phyloP scores from a whole-genome alignment of 805 yeast genomes.

The Yarrowia deformans region DNA sequence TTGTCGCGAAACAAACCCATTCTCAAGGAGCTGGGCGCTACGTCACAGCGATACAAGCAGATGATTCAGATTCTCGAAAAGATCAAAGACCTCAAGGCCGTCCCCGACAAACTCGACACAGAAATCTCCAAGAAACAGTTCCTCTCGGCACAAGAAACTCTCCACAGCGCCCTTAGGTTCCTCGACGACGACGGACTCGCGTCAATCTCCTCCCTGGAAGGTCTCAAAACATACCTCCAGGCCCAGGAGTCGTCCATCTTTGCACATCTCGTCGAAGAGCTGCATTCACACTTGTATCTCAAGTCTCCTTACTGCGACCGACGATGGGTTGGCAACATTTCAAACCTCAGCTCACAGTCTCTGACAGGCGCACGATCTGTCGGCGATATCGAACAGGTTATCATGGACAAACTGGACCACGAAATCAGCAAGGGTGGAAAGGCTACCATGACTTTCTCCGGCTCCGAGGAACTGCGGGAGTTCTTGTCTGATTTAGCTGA shows the following conservation, averaged over 20 bases:
- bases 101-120: slow-evolving; percentile 70
- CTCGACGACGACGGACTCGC: slow-evolving; percentile 49
- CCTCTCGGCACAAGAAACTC: slow-evolving; percentile 65
- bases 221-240: slow-evolving; percentile 47
- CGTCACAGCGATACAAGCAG: slow-evolving; percentile 67
- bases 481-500: slow-evolving; percentile 42
- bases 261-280: slow-evolving; percentile 77
- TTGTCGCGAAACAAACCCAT: slow-evolving; percentile 62
- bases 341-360: slow-evolving; percentile 40
- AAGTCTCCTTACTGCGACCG: slow-evolving; percentile 53
- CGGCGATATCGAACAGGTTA: slow-evolving; percentile 43
- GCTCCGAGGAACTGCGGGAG: slow-evolving; percentile 44
- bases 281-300: slow-evolving; percentile 71
- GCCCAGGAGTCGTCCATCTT: slow-evolving; percentile 59
- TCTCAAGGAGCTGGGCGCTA: slow-evolving; percentile 68
- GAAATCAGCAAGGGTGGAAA: slow-evolving; percentile 29
- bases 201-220: slow-evolving; percentile 48
- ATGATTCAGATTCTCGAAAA: slow-evolving; percentile 74
- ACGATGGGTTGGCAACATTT: slow-evolving; percentile 47
- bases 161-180: slow-evolving; percentile 55
- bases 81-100: slow-evolving; percentile 64
- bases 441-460: slow-evolving; percentile 44
- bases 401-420: slow-evolving; percentile 46
- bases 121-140: slow-evolving; percentile 74
- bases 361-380: slow-evolving; percentile 41